These are phyloP conservation scores for Cenococcum geophilum DNA, from an alignment of 495 filamentous ascomycete species.

Conservation along the genomic window DNA sequence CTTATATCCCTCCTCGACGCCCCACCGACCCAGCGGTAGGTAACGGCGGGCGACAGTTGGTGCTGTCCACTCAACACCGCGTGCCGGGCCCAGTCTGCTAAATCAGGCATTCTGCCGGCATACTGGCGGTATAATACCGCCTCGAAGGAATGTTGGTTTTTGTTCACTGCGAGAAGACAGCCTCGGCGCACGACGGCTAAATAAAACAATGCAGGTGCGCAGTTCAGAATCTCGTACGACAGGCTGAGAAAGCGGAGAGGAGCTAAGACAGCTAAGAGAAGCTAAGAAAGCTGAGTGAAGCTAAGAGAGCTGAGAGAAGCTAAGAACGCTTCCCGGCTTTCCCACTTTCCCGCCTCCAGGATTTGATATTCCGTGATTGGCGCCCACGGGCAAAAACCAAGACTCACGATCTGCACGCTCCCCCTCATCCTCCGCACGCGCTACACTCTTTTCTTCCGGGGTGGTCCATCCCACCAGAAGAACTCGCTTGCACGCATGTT, in stretches of 20 bases:
- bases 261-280: too few relatives aligned
- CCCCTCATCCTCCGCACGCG: not conserved
- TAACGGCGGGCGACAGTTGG: too few relatives aligned
- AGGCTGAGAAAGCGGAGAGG: slow-evolving; percentile 1
- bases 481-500: slow-evolving; percentile 23
- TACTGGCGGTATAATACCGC: not conserved
- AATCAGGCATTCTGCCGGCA: not conserved
- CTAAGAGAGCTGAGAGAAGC: too few relatives aligned
- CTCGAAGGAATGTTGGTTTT: not conserved
- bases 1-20: not conserved
- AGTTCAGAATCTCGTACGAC: not conserved
- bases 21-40: not conserved
- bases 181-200: slow-evolving; percentile 21
- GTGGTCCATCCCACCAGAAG: slow-evolving; percentile 6
- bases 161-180: not conserved
- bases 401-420: slow-evolving; percentile 26
- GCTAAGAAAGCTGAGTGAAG: too few relatives aligned
- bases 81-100: not conserved
- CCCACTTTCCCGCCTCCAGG: not conserved
- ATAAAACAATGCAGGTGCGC: not conserved
- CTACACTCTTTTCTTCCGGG: not conserved
- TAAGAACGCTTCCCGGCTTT: too few relatives aligned
- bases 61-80: too few relatives aligned
- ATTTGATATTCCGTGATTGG: slow-evolving; percentile 12
- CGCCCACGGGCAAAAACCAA: slow-evolving; percentile 10